Evolutionary conservation across 2,329 filamentous ascomycete species (phyloP).

Genomic region (Stachybotrys chlorohalonatus): DNA sequence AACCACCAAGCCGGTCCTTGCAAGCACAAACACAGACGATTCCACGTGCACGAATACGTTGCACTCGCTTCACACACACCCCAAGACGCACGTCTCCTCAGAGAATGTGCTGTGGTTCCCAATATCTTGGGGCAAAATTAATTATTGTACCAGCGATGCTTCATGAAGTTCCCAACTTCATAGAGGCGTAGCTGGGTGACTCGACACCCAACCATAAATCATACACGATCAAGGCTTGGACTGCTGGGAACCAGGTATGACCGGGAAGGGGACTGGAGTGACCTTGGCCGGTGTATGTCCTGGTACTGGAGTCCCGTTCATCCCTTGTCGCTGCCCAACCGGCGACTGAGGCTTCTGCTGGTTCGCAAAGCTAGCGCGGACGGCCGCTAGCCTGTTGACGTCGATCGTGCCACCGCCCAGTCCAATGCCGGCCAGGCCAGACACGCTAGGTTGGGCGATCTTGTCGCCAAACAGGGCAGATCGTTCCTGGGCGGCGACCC

Average conservation of each 20-base stretch:
- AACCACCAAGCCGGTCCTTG: no score
- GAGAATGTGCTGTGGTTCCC: no score
- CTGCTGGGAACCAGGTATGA: constrained; percentile 29
- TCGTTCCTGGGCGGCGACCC: constrained; percentile 35
- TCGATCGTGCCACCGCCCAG: constrained; percentile 18
- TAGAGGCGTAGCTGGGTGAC: no score
- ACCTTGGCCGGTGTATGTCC: constrained; percentile 28
- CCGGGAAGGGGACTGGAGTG: constrained; percentile 33
- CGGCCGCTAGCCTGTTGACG: constrained; percentile 19
- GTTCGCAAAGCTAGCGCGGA: constrained; percentile 25
- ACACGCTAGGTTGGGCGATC: constrained; percentile 36
- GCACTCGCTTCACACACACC: no score
- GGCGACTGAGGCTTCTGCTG: constrained; percentile 28
- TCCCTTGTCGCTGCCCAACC: constrained; percentile 15
- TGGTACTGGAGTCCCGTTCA: constrained; percentile 25
- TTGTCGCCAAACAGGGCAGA: constrained; percentile 31
- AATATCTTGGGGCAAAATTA: no score
- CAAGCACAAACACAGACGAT: no score
- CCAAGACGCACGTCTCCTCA: no score
- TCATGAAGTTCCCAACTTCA: no score
- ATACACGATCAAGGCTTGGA: background rate
- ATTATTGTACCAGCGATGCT: no score
- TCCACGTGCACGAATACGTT: no score
- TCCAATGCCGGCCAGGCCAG: constrained; percentile 27
- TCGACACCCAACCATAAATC: no score